Evolutionary conservation across 2,329 filamentous ascomycete genomes (phyloP), one percentile per base, ranked within the genome.

Genomic region (Verticillium dahliae): DNA sequence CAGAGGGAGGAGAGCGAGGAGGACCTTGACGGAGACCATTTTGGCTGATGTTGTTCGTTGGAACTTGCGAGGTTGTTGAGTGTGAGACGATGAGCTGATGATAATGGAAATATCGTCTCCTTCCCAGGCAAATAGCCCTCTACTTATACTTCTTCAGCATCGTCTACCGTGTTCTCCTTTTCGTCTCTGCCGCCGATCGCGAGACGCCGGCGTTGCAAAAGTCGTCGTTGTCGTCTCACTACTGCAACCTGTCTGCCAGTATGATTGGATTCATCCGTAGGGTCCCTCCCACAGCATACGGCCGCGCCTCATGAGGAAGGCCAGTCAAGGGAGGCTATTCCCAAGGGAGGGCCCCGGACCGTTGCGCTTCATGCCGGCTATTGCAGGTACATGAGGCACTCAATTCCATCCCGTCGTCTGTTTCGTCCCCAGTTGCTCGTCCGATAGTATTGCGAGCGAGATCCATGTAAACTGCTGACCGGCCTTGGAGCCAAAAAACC

Each of bases 21-120:
- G 18, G 11, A 58, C 22, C 31, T 61, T 61, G 55, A 60, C 10
- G 13, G 58, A 57, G 31, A 60, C 55, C 56, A 61, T 59, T n/a
- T 55, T 62, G 31, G 18, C 35, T 57, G 15, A 22, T 38, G 33
- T 34, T 50, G 45, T 37, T 37, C 4, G 5, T 31, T 18, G 18
- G 10, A 1, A n/a, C 33, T 37, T 14, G 27, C 5, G 37, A 13
- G 37, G 35, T 38, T 27, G 52, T 50, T n/a, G 37, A 38, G 31
- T 45, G 45, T 4, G 3, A 6, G 18, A 9, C 1, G n/a, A 57
- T 54, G 33, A 57, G 37, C 33, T 52, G 11, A 9, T 52, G 45
- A 31, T 38, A 9, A 38, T 37, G 22, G n/a, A 27, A 58, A 45
- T 54, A 33, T 13, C 1, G 22, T 10, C 13, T 52, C 11, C 31